Evolutionary conservation across 1,139 yeast genomes (phyloP).

Genomic region (Kodamaea ohmeri): DNA sequence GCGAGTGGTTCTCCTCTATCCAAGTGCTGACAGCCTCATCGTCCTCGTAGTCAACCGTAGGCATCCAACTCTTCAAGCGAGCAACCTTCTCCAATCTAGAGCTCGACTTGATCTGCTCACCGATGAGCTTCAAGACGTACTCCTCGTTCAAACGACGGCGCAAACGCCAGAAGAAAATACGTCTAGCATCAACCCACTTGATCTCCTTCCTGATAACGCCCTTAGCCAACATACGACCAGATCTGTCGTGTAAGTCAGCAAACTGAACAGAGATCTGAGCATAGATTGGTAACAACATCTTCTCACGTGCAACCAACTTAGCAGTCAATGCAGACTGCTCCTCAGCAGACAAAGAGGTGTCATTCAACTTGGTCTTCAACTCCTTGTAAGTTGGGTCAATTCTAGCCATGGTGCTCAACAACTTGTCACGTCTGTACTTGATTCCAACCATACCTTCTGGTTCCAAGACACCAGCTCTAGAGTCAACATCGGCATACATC

Average conservation of each 20-base stretch:
- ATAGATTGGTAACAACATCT: conserved; percentile 77
- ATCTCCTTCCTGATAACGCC: conserved; percentile 83
- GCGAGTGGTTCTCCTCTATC: conserved; percentile 76
- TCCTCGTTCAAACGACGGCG: conserved; percentile 96
- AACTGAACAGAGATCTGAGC: conserved; percentile 92
- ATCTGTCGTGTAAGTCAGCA: conserved; percentile 96
- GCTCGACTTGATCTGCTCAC: conserved; percentile 58
- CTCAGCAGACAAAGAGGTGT: conserved; percentile 53
- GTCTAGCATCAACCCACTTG: conserved; percentile 84
- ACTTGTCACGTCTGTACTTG: conserved; percentile 91
- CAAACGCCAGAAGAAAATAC: conserved; percentile 98
- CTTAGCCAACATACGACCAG: conserved; percentile 96
- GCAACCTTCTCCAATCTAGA: conserved; percentile 80
- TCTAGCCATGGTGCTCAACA: conserved; percentile 85
- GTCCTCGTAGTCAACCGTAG: conserved; percentile 66
- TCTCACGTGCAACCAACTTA: conserved; percentile 75
- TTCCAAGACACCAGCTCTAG: conserved; percentile 98
- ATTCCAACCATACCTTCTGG: conserved; percentile 99
- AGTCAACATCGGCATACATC: conserved; percentile 95
- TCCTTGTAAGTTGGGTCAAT: conserved; percentile 73
- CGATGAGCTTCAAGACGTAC: conserved; percentile 73
- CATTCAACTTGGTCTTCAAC: conserved; percentile 58
- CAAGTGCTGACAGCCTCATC: conserved; percentile 81
- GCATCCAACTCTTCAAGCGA: conserved; percentile 85
- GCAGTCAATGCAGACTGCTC: conserved; percentile 65